Evolutionary conservation across 805 yeast species (phyloP), one percentile per base, ranked within the genome.

Genomic region (Kluyveromyces nonfermentans): DNA sequence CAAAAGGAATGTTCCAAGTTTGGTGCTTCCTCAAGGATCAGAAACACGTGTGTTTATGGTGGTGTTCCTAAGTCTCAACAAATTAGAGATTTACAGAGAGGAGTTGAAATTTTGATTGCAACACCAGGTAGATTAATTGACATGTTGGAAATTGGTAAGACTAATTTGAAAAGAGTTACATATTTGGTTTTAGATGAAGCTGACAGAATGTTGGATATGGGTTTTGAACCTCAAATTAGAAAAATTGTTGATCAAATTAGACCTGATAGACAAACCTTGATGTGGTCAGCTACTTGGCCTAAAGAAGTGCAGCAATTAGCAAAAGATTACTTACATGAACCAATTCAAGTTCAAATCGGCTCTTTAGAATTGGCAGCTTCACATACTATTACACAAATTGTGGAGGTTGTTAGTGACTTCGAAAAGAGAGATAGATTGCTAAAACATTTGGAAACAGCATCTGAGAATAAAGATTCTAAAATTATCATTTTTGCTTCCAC

Each of bases 231-330:
- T 55, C 97, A 90, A 77, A 93, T 93, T 69, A 82, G 98, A 77
- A 90, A 90, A 72, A 93, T 93, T 68, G 90, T 93, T 55, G 89
- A 83, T 59, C 97, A 90, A 76, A 93, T 93, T 65, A 85, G 98
- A 74, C 98, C 98, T 50, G 98, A 93, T 69, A 88, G 97, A 76
- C 98, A 93, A 74, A 93, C 98, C 49, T 76, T 90, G 59, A 87
- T 93, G 97, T 93, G 97, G 97, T 90, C 97, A 50, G 98, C 98
- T 56, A 93, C 98, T 45, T 93, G 98, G 98, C 98, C 98, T 59
- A 90, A 89, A 77, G 95, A 87, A 68, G 97, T 93, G 51, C 94
- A 90, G 74, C 75, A 80, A 55, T 75, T 93, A 63, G 94, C 97
- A 53, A 77, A 82, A 60, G 98, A 93, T 68, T 93, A 86, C 69